Evolutionary conservation across 1,284 basidiomycete species (phyloP).

Genomic region (Boletellus dicymbophilus): DNA sequence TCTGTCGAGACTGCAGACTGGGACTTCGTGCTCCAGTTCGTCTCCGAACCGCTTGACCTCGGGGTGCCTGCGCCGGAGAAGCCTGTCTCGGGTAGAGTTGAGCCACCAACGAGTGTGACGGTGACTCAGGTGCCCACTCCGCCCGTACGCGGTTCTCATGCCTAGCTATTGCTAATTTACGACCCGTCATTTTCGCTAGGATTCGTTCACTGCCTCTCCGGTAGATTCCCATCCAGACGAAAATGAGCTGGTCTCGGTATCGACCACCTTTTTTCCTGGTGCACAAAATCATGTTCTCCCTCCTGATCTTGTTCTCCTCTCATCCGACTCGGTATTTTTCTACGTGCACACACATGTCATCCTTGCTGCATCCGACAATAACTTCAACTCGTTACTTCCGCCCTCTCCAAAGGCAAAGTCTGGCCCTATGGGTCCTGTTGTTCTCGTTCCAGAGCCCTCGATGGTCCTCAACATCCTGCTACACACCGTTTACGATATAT

Average conservation of each 20-base stretch:
- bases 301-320: slow-evolving; percentile 65
- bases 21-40: slow-evolving; percentile 64
- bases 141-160: slow-evolving; percentile 46
- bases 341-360: slow-evolving; percentile 58
- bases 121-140: slow-evolving; percentile 59
- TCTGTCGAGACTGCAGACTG: slow-evolving; percentile 52
- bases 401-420: slow-evolving; percentile 32
- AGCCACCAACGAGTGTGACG: slow-evolving; percentile 15
- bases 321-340: slow-evolving; percentile 77
- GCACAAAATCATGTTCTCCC: slow-evolving; percentile 54
- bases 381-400: slow-evolving; percentile 50
- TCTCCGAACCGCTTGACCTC: slow-evolving; percentile 53
- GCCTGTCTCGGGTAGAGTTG: slow-evolving; percentile 34
- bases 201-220: slow-evolving; percentile 53
- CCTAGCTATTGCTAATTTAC: slow-evolving; percentile 6
- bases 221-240: slow-evolving; percentile 39
- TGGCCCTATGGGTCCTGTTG: slow-evolving; percentile 42
- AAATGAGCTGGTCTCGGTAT: slow-evolving; percentile 64
- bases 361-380: slow-evolving; percentile 52
- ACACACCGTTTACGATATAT: slow-evolving; percentile 59
- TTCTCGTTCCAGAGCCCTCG: slow-evolving; percentile 52
- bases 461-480: slow-evolving; percentile 61
- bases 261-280: slow-evolving; percentile 75
- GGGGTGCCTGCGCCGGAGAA: slow-evolving; percentile 37
- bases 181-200: slow-evolving; percentile 31